A percentile compares a stretch with the other conserved stretches of the same genome.
phyloP scores from a whole-genome alignment of 2,329 filamentous ascomycete species.

The Bipolaris victoriae region DNA sequence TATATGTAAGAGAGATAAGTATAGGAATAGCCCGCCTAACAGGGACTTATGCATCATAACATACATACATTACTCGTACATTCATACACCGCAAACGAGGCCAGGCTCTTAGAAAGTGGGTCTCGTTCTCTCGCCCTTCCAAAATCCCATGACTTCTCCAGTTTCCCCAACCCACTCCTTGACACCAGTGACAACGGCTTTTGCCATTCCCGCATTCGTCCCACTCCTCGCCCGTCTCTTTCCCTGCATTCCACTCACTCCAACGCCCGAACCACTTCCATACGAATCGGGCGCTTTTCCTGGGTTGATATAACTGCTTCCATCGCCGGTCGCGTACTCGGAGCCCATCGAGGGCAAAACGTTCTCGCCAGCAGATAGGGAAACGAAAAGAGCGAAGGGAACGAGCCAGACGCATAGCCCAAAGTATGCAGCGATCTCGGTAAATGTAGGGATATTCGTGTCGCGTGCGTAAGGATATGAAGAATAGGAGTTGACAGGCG shows the following conservation, averaged over 20 bases:
- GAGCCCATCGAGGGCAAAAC: slow-evolving; percentile 91
- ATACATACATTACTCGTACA: slow-evolving; percentile 20
- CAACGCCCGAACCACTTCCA: slow-evolving; percentile 37
- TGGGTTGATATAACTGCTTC: slow-evolving; percentile 55
- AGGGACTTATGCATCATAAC: neutral
- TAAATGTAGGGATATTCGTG: slow-evolving; percentile 75
- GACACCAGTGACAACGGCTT: slow-evolving; percentile 64
- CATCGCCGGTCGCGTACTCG: slow-evolving; percentile 69
- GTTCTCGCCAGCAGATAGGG: slow-evolving; percentile 91
- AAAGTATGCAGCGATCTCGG: slow-evolving; percentile 94
- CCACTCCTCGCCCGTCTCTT: slow-evolving; percentile 56
- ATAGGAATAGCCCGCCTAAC: no score
- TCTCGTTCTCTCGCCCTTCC: slow-evolving; percentile 64
- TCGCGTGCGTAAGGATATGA: slow-evolving; percentile 67
- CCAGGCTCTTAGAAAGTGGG: slow-evolving; percentile 41
- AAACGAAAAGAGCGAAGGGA: slow-evolving; percentile 93
- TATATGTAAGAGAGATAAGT: no score
- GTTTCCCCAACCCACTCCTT: slow-evolving; percentile 69
- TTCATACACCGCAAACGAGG: slow-evolving; percentile 5
- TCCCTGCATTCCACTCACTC: slow-evolving; percentile 38
- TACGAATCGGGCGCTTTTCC: slow-evolving; percentile 48
- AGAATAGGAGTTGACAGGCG: slow-evolving; percentile 60
- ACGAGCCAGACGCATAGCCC: slow-evolving; percentile 96
- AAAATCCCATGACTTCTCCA: slow-evolving; percentile 67
- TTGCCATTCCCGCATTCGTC: slow-evolving; percentile 62